Conservation (phyloP, 495 filamentous ascomycete species). For the Penicillium pancosmium region DNA sequence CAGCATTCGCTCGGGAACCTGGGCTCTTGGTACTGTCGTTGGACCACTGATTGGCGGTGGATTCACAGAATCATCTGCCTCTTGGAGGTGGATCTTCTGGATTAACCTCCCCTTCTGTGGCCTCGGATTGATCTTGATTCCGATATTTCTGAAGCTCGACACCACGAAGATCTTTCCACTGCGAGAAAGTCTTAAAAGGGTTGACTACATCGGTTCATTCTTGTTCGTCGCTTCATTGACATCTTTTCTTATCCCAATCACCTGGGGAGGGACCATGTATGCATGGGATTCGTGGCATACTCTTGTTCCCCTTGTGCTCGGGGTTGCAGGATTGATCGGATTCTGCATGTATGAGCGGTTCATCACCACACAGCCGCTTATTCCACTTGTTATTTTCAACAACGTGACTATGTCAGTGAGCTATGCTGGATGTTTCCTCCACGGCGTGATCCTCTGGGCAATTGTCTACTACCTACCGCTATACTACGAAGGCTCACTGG, state of each 20-base stretch:
- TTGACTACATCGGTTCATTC: slow-evolving; percentile 57
- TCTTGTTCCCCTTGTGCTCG: slow-evolving; percentile 40
- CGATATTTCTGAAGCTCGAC: slow-evolving; percentile 49
- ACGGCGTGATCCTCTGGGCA: slow-evolving; percentile 41
- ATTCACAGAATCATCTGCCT: slow-evolving; percentile 29
- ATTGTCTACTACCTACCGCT: slow-evolving; percentile 40
- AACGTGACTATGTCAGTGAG: slow-evolving; percentile 36
- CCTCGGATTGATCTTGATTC: slow-evolving; percentile 50
- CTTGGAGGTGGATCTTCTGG: slow-evolving; percentile 66
- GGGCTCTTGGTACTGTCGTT: slow-evolving; percentile 29
- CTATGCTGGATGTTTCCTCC: slow-evolving; percentile 39
- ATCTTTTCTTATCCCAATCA: slow-evolving; percentile 53
- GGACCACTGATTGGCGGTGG: slow-evolving; percentile 40
- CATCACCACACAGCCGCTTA: slow-evolving; percentile 30
- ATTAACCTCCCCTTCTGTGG: slow-evolving; percentile 61
- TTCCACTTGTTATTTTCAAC: slow-evolving; percentile 40
- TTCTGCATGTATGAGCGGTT: slow-evolving; percentile 13
- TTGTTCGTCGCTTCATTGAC: slow-evolving; percentile 51
- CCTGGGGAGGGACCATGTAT: slow-evolving; percentile 56
- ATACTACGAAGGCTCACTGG: slow-evolving; percentile 47
- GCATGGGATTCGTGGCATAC: slow-evolving; percentile 53
- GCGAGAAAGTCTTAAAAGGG: slow-evolving; percentile 29
- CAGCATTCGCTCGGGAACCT: slow-evolving; percentile 17
- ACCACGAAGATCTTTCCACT: slow-evolving; percentile 12
- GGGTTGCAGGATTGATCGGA: slow-evolving; percentile 14